A percentile compares a stretch with the other conserved stretches of the same genome.
Evolutionary conservation across 73 alveolate species (phyloP).

Genomic region (Tetrahymena borealis): DNA sequence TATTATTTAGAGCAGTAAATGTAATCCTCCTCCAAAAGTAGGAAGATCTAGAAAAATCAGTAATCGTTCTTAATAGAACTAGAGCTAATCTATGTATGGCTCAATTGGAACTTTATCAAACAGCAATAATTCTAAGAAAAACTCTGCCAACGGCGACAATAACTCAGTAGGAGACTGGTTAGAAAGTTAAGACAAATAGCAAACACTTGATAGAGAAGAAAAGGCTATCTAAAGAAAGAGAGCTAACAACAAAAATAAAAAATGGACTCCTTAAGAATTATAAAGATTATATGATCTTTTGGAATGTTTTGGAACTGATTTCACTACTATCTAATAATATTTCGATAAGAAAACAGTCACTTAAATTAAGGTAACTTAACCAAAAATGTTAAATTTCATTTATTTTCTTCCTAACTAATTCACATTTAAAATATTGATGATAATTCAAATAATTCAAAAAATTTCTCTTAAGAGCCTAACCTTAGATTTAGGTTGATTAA

Average conservation of each 20-base stretch:
- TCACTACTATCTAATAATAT: neutral
- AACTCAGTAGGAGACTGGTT: neutral
- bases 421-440: no score
- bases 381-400: neutral
- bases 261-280: neutral
- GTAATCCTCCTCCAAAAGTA: no score
- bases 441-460: no score
- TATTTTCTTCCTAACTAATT: no score
- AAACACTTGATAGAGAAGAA: neutral
- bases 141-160: neutral
- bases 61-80: no score
- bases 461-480: no score
- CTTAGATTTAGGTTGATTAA: no score
- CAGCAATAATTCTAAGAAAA: neutral
- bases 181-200: neutral
- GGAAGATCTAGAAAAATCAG: no score
- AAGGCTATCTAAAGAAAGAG: neutral
- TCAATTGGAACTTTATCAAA: neutral
- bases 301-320: neutral
- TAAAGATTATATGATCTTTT: neutral
- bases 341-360: neutral
- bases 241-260: neutral
- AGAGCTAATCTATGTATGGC: neutral
- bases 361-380: neutral
- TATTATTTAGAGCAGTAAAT: no score